These are phyloP conservation scores for Kewa caespitosa DNA, from an alignment of 179 eudicot species.

Conservation along the genomic window DNA sequence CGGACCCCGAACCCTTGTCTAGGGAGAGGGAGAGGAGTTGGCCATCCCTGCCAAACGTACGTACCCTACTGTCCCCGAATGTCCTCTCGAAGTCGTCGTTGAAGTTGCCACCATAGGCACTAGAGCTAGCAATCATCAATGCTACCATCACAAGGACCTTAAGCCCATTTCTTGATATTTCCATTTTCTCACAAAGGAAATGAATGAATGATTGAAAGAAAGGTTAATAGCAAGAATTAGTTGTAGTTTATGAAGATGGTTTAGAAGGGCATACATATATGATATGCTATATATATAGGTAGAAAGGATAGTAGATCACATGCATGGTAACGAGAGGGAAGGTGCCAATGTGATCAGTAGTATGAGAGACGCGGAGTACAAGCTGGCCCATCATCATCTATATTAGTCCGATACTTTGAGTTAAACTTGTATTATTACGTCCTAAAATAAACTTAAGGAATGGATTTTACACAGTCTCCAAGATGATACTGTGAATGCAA, in stretches of 20 bases:
- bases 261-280: no score
- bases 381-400: neutral
- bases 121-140: neutral
- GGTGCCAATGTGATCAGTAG: neutral
- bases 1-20: constrained; percentile 42
- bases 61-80: constrained; percentile 44
- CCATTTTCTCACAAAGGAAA: neutral
- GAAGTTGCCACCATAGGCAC: constrained; percentile 33
- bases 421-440: no score
- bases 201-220: neutral
- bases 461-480: no score
- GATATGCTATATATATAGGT: no score
- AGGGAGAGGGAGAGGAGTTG: constrained; percentile 39
- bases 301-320: no score
- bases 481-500: no score
- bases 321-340: neutral
- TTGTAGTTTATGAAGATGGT: no score
- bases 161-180: neutral
- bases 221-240: neutral
- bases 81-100: constrained; percentile 46
- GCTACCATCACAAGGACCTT: neutral
- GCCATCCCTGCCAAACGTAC: constrained; percentile 26
- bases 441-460: no score
- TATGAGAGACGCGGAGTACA: neutral
- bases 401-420: no score